phyloP scores from a whole-genome alignment of 2,329 filamentous ascomycete genomes.

The Blastomyces percursus region DNA sequence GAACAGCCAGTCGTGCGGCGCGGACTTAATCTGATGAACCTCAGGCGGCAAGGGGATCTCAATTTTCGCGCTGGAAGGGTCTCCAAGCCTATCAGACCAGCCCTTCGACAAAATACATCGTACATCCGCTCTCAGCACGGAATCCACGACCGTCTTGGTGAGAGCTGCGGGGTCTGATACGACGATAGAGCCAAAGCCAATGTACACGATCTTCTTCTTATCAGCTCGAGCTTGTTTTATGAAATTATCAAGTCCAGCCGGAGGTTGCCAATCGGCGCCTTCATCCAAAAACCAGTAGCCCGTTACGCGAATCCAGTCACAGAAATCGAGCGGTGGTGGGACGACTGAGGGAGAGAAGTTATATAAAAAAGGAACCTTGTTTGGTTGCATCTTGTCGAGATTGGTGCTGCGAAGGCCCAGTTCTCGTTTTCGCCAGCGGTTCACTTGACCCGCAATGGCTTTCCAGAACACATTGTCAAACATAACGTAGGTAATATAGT shows the following conservation, averaged over 20 bases:
- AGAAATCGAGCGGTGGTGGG: slow-evolving; percentile 87
- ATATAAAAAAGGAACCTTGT: slow-evolving; percentile 97
- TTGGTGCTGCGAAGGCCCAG: slow-evolving; percentile 70
- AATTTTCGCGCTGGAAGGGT: slow-evolving; percentile 46
- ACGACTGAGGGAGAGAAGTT: slow-evolving; percentile 94
- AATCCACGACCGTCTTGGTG: slow-evolving; percentile 86
- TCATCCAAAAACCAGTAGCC: slow-evolving; percentile 98
- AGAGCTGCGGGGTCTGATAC: slow-evolving; percentile 80
- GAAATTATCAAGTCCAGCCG: slow-evolving; percentile 64
- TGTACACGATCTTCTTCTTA: slow-evolving; percentile 85
- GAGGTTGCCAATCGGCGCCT: slow-evolving; percentile 55
- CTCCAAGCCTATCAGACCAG: slow-evolving; percentile 76
- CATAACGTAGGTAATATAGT: slow-evolving; percentile 88
- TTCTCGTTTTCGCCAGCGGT: slow-evolving; percentile 76
- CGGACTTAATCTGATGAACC: slow-evolving; percentile 78
- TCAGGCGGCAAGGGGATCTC: slow-evolving; percentile 64
- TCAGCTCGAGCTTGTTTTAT: slow-evolving; percentile 73
- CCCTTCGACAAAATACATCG: slow-evolving; percentile 92
- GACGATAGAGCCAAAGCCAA: slow-evolving; percentile 93
- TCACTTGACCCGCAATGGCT: slow-evolving; percentile 80
- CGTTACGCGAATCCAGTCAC: slow-evolving; percentile 93
- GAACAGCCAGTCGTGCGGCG: slow-evolving; percentile 96
- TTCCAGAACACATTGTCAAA: slow-evolving; percentile 98
- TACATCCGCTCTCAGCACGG: slow-evolving; percentile 81
- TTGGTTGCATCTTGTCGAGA: slow-evolving; percentile 83